Evolutionary conservation across 345 rosid genomes (phyloP), one percentile per base, ranked within the genome.

Genomic region (Pelargonium nanum): DNA sequence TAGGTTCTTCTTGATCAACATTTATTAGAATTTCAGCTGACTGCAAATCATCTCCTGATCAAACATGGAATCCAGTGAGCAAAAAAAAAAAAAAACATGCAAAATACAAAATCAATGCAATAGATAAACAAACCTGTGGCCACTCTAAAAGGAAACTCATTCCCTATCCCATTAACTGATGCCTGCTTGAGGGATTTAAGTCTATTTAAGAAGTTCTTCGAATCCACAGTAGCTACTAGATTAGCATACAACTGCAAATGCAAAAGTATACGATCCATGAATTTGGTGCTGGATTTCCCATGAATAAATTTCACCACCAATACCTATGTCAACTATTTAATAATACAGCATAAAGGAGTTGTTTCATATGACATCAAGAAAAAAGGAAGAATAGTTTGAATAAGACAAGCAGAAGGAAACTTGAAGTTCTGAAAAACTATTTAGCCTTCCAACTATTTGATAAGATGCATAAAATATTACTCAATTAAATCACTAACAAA

Each of bases 111-210:
- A 57, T 20, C 26, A 40, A 28, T 17, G 51, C 23, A 21, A 22
- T 58, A 22, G 1, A 4, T 6, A 4, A 45, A 58, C 24, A 60
- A 51, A 92, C 98, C 97, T 72, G 95, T 78, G 4, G 97, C 85
- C 74, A 87, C 91, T 67, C 82, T 81, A 71, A 92, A 92, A 24
- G 97, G 98, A 62, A 87, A 92, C 53, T 73, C 85, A 59, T 74
- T 68, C 58, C 70, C 61, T n/a, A 71, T 59, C 55, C 80, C 91
- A 52, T 87, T 25, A 28, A 59, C 55, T 23, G 88, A 74, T 40
- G 75, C 78, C 34, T 68, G 75, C 63, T 76, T 80, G 16, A 85
- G 62, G 32, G 79, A 65, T 45, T 85, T 75, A 61, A 92, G 71
- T 52, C 83, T 70, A 70, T 71, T 60, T 78, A 89, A 68, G 83